Evolutionary conservation across 2,329 filamentous ascomycete species (phyloP).

Genomic region (Aspergillus intermedius): DNA sequence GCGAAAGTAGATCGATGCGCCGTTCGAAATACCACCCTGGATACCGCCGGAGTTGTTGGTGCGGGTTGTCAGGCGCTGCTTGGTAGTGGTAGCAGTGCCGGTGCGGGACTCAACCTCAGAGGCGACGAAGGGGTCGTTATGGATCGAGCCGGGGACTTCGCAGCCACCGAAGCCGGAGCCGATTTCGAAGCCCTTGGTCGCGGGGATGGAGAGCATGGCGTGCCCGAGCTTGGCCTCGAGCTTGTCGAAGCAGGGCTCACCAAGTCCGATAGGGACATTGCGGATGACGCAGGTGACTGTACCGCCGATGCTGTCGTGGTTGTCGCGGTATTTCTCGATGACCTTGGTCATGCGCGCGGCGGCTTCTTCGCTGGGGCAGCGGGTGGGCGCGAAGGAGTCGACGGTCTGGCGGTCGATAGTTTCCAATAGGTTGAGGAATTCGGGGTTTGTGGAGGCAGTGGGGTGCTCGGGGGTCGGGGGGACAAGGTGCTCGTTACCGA

Average conservation of each 20-base stretch:
- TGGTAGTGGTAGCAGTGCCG: slow-evolving; percentile 11
- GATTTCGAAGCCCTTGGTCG: slow-evolving; percentile 92
- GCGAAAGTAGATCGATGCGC: slow-evolving; percentile 87
- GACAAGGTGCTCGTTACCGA: slow-evolving; percentile 73
- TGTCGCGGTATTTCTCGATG: slow-evolving; percentile 72
- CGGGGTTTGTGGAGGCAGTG: slow-evolving; percentile 65
- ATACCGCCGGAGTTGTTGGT: slow-evolving; percentile 95
- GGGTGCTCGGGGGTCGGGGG: slow-evolving; percentile 63
- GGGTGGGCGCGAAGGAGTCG: slow-evolving; percentile 76
- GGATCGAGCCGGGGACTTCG: slow-evolving; percentile 76
- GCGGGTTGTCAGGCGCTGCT: slow-evolving; percentile 67
- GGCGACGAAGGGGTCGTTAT: slow-evolving; percentile 82
- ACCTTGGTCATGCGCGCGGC: slow-evolving; percentile 67
- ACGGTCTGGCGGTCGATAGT: slow-evolving; percentile 68
- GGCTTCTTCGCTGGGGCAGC: slow-evolving; percentile 67
- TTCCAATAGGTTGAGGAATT: slow-evolving; percentile 67
- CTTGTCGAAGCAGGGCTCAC: slow-evolving; percentile 94
- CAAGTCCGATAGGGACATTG: slow-evolving; percentile 75
- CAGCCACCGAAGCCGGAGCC: slow-evolving; percentile 87
- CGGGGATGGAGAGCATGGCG: slow-evolving; percentile 91
- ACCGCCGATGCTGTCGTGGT: slow-evolving; percentile 83
- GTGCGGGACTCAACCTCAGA: slow-evolving; percentile 27
- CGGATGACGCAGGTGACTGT: slow-evolving; percentile 91
- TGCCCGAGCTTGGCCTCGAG: slow-evolving; percentile 85
- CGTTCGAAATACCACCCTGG: slow-evolving; percentile 92